These are phyloP conservation scores for Fusarium sp. DNA, from an alignment of 2,329 filamentous ascomycete genomes.

Conservation along the genomic window DNA sequence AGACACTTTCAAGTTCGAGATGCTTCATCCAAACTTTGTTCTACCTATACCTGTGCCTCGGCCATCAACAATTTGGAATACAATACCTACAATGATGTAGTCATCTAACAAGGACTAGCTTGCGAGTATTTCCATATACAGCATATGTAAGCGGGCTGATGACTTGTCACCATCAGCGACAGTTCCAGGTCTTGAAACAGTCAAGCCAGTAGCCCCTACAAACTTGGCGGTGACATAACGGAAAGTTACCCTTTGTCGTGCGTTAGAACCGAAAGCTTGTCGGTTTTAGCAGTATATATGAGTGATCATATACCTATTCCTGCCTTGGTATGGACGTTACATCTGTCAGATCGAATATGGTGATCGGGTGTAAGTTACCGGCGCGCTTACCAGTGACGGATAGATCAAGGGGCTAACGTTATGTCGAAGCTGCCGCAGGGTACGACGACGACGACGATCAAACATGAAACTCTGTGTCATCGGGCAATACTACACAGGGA, in stretches of 20 bases:
- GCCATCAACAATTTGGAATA: neutral
- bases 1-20: neutral
- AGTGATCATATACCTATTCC: neutral
- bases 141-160: neutral
- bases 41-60: neutral
- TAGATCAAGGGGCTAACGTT: conserved; percentile 5
- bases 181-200: neutral
- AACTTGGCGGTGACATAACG: neutral
- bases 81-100: neutral
- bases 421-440: conserved; percentile 16
- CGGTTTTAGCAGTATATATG: neutral
- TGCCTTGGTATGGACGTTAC: conserved; percentile 9
- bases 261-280: conserved; percentile 1
- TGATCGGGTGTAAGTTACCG: conserved; percentile 14
- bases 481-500: neutral
- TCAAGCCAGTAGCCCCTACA: neutral
- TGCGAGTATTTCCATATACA: neutral
- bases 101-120: neutral
- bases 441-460: neutral
- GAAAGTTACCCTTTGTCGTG: neutral
- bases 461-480: conserved; percentile 4
- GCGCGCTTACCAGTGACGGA: conserved; percentile 8
- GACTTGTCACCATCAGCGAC: neutral
- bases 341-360: conserved; percentile 10
- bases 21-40: neutral